Evolutionary conservation across 2,329 filamentous ascomycete genomes (phyloP).

Genomic region (Ploettnerulaceae sp.): DNA sequence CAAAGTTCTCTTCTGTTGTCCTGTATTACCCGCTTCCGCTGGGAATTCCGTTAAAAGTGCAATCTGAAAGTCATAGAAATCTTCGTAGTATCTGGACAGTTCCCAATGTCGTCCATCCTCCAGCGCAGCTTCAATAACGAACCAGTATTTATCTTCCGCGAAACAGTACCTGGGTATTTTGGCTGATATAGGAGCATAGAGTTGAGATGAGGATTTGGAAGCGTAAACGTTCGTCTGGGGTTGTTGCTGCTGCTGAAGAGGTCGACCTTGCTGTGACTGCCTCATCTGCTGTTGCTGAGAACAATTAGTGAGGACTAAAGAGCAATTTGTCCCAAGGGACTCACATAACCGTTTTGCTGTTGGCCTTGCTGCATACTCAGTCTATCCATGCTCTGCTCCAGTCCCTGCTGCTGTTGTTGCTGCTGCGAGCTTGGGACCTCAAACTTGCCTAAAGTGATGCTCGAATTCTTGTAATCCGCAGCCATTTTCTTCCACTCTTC

Average conservation of each 20-base stretch:
- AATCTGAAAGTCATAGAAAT: slow-evolving; percentile 99
- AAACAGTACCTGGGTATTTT: slow-evolving; percentile 92
- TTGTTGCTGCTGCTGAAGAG: slow-evolving; percentile 26
- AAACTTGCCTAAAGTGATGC: slow-evolving; percentile 91
- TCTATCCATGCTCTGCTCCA: slow-evolving; percentile 69
- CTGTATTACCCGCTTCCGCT: slow-evolving; percentile 83
- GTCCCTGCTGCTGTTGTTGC: slow-evolving; percentile 45
- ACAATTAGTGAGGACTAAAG: slow-evolving; percentile 8
- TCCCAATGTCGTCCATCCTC: slow-evolving; percentile 93
- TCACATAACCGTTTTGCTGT: slow-evolving; percentile 48
- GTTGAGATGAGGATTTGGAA: slow-evolving; percentile 45
- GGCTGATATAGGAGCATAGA: slow-evolving; percentile 74
- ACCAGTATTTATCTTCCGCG: slow-evolving; percentile 98
- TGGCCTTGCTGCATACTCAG: slow-evolving; percentile 66
- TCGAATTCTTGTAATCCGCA: slow-evolving; percentile 98
- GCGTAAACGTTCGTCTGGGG: slow-evolving; percentile 33
- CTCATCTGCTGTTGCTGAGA: slow-evolving; percentile 19
- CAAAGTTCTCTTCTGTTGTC: slow-evolving; percentile 71
- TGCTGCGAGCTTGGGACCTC: slow-evolving; percentile 51
- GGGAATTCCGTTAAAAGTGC: slow-evolving; percentile 89
- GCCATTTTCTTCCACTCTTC: slow-evolving; percentile 99
- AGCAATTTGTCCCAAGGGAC: slow-evolving; percentile 6
- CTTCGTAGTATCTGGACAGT: slow-evolving; percentile 89
- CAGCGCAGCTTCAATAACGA: slow-evolving; percentile 86
- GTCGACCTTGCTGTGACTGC: slow-evolving; percentile 28